Percentiles rank a stretch among this genome's conserved stretches.
phyloP scores from a whole-genome alignment of 2,329 filamentous ascomycete species.

The Metarhizium brunneum region DNA sequence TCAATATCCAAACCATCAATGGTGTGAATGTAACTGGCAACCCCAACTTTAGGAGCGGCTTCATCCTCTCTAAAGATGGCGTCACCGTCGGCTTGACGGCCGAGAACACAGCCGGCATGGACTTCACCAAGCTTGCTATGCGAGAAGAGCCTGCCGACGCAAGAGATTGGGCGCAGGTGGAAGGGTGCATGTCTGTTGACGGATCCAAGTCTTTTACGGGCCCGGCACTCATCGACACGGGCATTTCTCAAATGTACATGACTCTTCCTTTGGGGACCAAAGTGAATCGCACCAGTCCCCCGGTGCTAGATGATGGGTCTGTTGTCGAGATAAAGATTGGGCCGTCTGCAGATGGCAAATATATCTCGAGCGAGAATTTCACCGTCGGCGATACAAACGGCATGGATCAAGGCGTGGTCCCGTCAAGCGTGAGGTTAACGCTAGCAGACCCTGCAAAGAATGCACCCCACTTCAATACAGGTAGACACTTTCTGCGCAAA shows the following conservation, averaged over 20 bases:
- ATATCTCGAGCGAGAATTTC: not conserved
- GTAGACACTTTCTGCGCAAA: not conserved
- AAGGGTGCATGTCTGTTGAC: conserved; percentile 1
- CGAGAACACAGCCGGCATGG: not conserved
- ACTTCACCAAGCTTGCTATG: not conserved
- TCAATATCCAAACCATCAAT: conserved; percentile 1
- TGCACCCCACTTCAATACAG: conserved; percentile 1
- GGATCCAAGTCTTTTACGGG: not conserved
- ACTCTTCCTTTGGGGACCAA: conserved; percentile 3
- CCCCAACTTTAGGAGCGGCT: not conserved
- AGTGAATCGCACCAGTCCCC: not conserved
- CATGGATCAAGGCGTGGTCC: not conserved
- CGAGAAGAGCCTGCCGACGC: not conserved
- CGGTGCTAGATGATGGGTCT: not conserved
- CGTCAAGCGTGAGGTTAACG: not conserved
- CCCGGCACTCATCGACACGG: conserved; percentile 2
- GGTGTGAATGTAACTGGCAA: not conserved
- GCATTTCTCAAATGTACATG: conserved; percentile 4
- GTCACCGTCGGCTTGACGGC: conserved; percentile 2
- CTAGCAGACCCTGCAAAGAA: not conserved
- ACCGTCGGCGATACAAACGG: conserved; percentile 10
- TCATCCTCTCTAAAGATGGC: not conserved
- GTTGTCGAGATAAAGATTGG: not conserved
- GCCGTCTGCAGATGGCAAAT: not conserved
- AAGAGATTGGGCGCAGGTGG: conserved; percentile 1